Conservation (phyloP, 805 yeast genomes). For the Spathaspora boniae region DNA sequence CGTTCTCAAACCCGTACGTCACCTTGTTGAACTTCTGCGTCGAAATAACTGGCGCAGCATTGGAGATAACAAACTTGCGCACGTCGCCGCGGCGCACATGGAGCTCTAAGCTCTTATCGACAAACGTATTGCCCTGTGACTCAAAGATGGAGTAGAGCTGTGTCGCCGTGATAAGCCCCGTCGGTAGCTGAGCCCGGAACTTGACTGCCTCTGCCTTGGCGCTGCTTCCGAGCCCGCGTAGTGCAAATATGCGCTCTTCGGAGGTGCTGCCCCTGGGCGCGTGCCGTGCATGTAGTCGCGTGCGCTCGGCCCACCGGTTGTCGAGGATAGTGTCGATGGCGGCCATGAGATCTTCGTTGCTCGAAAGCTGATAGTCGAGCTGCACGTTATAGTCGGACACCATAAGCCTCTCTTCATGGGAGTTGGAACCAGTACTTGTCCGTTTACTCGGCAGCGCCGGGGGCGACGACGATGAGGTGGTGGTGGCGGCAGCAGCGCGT, state of each 20-base stretch:
- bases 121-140: constrained; percentile 42
- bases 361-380: constrained; percentile 34
- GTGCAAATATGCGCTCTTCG: constrained; percentile 31
- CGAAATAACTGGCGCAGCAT: constrained; percentile 42
- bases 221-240: constrained; percentile 30
- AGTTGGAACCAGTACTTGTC: too few species aligned
- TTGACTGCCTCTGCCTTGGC: constrained; percentile 35
- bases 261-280: constrained; percentile 3
- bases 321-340: constrained; percentile 31
- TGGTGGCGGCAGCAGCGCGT: constrained; percentile 4
- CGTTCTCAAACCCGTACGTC: constrained; percentile 42
- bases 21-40: constrained; percentile 29
- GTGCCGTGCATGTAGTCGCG: constrained; percentile 18
- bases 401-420: constrained; percentile 9
- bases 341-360: constrained; percentile 24
- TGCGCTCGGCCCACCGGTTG: constrained; percentile 39
- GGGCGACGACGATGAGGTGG: background rate
- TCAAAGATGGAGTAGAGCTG: constrained; percentile 50
- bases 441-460: too few species aligned
- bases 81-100: constrained; percentile 34
- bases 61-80: constrained; percentile 38
- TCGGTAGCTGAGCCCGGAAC: constrained; percentile 33
- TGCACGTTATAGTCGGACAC: constrained; percentile 36
- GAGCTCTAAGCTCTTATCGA: constrained; percentile 43
- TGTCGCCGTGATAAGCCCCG: constrained; percentile 37